Percentiles rank a stretch among this genome's conserved stretches.
Conservation (phyloP, 2,329 filamentous ascomycete species). For the Aspergillus arachidicola region DNA sequence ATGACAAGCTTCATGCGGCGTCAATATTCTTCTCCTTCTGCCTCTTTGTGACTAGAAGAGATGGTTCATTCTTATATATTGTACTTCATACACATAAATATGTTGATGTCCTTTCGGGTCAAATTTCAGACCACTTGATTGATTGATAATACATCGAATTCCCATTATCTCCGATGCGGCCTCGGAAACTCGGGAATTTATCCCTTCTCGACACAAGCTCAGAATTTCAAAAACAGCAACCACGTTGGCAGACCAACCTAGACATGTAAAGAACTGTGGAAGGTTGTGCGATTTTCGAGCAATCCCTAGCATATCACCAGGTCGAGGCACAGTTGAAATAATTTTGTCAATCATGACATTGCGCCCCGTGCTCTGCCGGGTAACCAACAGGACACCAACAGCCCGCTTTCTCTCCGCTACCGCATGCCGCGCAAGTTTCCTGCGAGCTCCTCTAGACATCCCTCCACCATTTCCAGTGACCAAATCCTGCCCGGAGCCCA, state of each 20-base stretch:
- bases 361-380: constrained; percentile 5
- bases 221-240: background rate
- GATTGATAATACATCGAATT: constrained; percentile 6
- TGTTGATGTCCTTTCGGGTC: background rate
- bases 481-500: constrained; percentile 70
- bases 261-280: background rate
- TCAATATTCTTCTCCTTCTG: background rate
- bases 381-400: constrained; percentile 8
- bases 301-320: background rate
- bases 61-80: too few species aligned
- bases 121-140: background rate
- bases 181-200: constrained; percentile 15
- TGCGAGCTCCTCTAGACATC: constrained; percentile 36
- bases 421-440: constrained; percentile 17
- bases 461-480: constrained; percentile 51
- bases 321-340: too few species aligned
- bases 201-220: constrained; percentile 2
- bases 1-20: background rate
- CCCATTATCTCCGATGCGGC: constrained; percentile 23
- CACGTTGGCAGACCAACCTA: background rate
- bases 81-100: background rate
- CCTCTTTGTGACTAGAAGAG: background rate
- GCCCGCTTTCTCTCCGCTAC: constrained; percentile 28
- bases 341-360: constrained; percentile 2
- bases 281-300: background rate